A percentile compares a stretch with the other conserved stretches of the same genome.
phyloP scores from a whole-genome alignment of 2,329 filamentous ascomycete species.

The Phialemoniopsis sp. region DNA sequence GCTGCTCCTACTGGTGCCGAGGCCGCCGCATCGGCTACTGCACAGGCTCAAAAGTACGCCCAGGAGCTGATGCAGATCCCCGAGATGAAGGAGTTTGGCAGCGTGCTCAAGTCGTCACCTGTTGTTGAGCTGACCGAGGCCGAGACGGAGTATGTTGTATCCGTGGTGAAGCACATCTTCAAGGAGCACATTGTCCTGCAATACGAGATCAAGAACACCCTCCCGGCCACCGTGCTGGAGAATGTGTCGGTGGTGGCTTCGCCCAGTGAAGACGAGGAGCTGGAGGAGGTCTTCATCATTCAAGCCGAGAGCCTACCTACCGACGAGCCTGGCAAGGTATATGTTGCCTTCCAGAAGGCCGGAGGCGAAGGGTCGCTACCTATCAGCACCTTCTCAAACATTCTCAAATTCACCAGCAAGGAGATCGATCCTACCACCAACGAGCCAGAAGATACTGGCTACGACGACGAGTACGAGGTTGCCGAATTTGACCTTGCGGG shows the following conservation, averaged over 20 bases:
- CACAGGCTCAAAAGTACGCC: constrained; percentile 82
- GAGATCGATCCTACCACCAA: constrained; percentile 94
- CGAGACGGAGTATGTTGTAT: constrained; percentile 96
- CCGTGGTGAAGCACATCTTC: constrained; percentile 94
- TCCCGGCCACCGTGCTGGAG: constrained; percentile 85
- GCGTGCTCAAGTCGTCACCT: constrained; percentile 84
- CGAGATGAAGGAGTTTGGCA: constrained; percentile 85
- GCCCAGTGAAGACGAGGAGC: constrained; percentile 75
- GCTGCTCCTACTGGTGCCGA: constrained; percentile 65
- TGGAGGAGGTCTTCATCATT: constrained; percentile 91
- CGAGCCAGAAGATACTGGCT: constrained; percentile 86
- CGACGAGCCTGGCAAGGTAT: constrained; percentile 87
- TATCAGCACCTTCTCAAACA: constrained; percentile 79
- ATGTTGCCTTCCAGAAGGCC: constrained; percentile 87
- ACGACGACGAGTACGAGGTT: constrained; percentile 97
- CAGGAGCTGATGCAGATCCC: constrained; percentile 85
- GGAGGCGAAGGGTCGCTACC: constrained; percentile 74
- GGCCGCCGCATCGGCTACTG: constrained; percentile 70
- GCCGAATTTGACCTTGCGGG: constrained; percentile 88
- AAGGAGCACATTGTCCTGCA: constrained; percentile 95
- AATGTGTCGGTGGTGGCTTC: constrained; percentile 81
- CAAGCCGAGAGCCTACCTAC: constrained; percentile 77
- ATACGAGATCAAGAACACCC: constrained; percentile 96
- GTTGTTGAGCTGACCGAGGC: constrained; percentile 90
- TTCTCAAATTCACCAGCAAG: constrained; percentile 95